phyloP scores from a whole-genome alignment of 306 rosid species.

The Citrullus amarus region DNA sequence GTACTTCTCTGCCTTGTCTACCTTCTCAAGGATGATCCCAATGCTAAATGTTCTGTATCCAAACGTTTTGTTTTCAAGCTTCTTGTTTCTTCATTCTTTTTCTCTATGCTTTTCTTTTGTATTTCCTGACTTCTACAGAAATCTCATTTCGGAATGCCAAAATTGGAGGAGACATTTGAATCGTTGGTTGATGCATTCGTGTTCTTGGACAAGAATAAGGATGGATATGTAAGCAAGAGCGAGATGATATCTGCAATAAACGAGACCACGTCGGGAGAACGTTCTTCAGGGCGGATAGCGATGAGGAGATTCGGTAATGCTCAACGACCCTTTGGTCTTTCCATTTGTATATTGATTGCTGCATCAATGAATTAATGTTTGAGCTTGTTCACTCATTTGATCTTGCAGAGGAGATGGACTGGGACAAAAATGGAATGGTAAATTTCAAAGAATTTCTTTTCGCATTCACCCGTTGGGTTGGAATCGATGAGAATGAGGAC shows the following conservation, averaged over 20 bases:
- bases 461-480: slow-evolving; percentile 85
- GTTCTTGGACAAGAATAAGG: slow-evolving; percentile 91
- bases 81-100: slow-evolving; percentile 4
- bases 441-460: slow-evolving; percentile 92
- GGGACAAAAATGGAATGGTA: slow-evolving; percentile 98
- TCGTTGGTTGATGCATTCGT: slow-evolving; percentile 80
- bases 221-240: slow-evolving; percentile 82
- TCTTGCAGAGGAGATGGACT: slow-evolving; percentile 92
- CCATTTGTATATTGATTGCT: not conserved
- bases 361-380: not conserved
- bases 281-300: slow-evolving; percentile 78
- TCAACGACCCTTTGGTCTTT: not conserved
- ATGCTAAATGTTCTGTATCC: slow-evolving; percentile 50
- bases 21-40: slow-evolving; percentile 65
- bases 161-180: slow-evolving; percentile 78
- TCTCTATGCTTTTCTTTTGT: slow-evolving; percentile 15
- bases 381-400: not conserved
- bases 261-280: slow-evolving; percentile 77
- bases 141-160: slow-evolving; percentile 51
- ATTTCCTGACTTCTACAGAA: slow-evolving; percentile 50
- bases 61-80: not conserved
- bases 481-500: slow-evolving; percentile 76
- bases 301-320: slow-evolving; percentile 81
- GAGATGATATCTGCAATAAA: slow-evolving; percentile 89
- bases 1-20: slow-evolving; percentile 82